These are phyloP conservation scores for Agrocybe pediades DNA, from an alignment of 768 basidiomycete species.

Conservation along the genomic window DNA sequence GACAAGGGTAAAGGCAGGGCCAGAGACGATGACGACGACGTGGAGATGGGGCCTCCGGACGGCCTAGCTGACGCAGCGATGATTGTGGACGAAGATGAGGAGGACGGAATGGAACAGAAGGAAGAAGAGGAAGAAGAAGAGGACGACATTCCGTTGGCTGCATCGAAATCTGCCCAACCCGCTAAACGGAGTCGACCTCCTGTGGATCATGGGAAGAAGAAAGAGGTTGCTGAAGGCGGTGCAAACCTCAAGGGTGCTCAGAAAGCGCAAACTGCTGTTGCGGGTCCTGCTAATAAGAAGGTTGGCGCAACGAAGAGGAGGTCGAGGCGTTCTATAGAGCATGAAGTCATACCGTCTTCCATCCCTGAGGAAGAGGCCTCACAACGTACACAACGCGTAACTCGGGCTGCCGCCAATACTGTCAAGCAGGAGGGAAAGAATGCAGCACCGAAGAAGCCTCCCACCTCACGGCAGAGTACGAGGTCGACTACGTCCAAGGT, in stretches of 20 bases:
- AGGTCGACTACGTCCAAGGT: constrained; percentile 11
- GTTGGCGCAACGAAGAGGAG: constrained; percentile 6
- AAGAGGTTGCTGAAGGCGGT: constrained; percentile 7
- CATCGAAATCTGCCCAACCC: constrained; percentile 9
- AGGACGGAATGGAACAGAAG: constrained; percentile 14
- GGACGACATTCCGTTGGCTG: constrained; percentile 48
- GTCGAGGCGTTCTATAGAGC: constrained; percentile 34
- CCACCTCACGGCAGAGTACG: constrained; percentile 10
- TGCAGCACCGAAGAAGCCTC: neutral
- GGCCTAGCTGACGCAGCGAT: constrained; percentile 2
- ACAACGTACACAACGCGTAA: constrained; percentile 15
- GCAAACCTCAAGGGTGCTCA: neutral
- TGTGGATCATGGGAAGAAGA: constrained; percentile 21
- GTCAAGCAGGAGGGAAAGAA: constrained; percentile 6
- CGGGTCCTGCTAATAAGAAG: neutral
- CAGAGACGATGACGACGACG: constrained; percentile 4
- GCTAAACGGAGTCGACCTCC: constrained; percentile 8
- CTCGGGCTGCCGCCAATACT: neutral
- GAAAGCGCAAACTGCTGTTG: neutral
- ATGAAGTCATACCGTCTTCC: constrained; percentile 55
- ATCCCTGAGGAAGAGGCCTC: constrained; percentile 52
- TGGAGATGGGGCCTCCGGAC: constrained; percentile 10
- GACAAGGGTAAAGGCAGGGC: neutral
- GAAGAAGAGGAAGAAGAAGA: constrained; percentile 31
- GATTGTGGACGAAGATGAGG: constrained; percentile 13